Evolutionary conservation across 179 eudicot species (phyloP).

Genomic region (Corrigiola litoralis): DNA sequence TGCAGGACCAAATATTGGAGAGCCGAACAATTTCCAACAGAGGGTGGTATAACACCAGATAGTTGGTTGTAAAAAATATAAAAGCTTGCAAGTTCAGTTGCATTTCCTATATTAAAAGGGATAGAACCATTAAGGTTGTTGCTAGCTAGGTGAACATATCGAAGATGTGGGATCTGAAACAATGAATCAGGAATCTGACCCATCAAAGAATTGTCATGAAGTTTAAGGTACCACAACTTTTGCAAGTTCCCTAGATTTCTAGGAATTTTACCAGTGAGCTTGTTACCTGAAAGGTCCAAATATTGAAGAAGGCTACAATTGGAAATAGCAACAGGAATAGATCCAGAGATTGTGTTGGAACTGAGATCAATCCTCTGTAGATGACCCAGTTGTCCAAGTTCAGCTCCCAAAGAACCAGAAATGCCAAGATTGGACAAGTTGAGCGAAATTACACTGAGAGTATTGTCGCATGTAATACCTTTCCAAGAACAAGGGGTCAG

Average conservation of each 20-base stretch:
- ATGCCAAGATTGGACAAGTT: slow-evolving; percentile 30
- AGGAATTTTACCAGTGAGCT: slow-evolving; percentile 27
- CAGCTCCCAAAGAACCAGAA: slow-evolving; percentile 30
- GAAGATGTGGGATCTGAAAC: slow-evolving; percentile 26
- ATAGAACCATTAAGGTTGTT: slow-evolving; percentile 26
- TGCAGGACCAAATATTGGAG: slow-evolving; percentile 8
- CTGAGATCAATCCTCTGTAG: slow-evolving; percentile 16
- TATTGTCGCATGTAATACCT: slow-evolving; percentile 47
- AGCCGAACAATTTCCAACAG: slow-evolving; percentile 22
- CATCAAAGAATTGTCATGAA: slow-evolving; percentile 8
- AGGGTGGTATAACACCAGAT: slow-evolving; percentile 21
- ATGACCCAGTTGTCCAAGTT: slow-evolving; percentile 23
- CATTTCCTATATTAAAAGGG: slow-evolving; percentile 28
- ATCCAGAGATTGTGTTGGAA: slow-evolving; percentile 10
- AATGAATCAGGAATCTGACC: slow-evolving; percentile 30
- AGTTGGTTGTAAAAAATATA: slow-evolving; percentile 15
- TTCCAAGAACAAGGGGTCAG: slow-evolving; percentile 69
- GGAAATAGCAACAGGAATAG: slow-evolving; percentile 20
- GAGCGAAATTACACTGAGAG: slow-evolving; percentile 32
- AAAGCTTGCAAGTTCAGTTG: slow-evolving; percentile 19
- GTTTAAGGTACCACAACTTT: slow-evolving; percentile 2
- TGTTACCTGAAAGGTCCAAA: slow-evolving; percentile 24
- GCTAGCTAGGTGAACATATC: slow-evolving; percentile 1
- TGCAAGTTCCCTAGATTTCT: slow-evolving; percentile 24
- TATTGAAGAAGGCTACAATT: slow-evolving; percentile 17